Evolutionary conservation across 257 asterid species (phyloP).

Genomic region (Lantana camara): DNA sequence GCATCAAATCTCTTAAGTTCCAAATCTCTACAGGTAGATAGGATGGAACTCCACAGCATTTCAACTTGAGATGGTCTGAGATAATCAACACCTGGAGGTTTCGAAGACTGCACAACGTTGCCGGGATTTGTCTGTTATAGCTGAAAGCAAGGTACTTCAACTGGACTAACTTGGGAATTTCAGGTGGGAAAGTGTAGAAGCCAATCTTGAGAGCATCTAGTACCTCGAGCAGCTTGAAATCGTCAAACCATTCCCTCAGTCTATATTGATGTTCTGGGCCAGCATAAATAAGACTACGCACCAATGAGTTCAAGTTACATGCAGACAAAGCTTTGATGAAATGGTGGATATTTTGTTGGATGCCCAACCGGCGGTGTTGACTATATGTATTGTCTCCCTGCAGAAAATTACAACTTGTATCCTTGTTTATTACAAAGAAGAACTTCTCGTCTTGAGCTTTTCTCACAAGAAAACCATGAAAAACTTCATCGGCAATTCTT

Average conservation of each 20-base stretch:
- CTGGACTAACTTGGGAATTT: conserved; percentile 4
- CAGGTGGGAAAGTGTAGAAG: conserved; percentile 7
- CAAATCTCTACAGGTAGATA: conserved; percentile 21
- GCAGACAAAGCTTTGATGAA: not conserved
- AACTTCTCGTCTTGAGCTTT: conserved; percentile 19
- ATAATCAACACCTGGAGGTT: conserved; percentile 7
- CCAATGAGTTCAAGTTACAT: not conserved
- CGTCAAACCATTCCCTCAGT: not conserved
- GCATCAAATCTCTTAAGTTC: conserved; percentile 19
- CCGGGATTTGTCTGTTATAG: not conserved
- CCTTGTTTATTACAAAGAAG: not conserved
- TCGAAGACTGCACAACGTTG: not conserved
- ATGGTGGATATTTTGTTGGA: not conserved
- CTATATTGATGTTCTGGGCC: not conserved
- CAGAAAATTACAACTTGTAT: not conserved
- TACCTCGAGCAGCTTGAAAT: conserved; percentile 20
- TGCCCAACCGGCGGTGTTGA: conserved; percentile 13
- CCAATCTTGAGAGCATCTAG: conserved; percentile 5
- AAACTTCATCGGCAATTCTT: conserved; percentile 8
- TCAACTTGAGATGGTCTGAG: not conserved
- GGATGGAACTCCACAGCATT: not conserved
- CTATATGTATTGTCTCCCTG: not conserved
- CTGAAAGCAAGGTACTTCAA: conserved; percentile 31
- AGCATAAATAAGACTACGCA: conserved; percentile 17
- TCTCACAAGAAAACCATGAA: not conserved